Percentiles rank a stretch among this genome's conserved stretches.
These are phyloP conservation scores for Davidsoniella australis DNA, from an alignment of 2,329 filamentous ascomycete genomes.

Conservation along the genomic window DNA sequence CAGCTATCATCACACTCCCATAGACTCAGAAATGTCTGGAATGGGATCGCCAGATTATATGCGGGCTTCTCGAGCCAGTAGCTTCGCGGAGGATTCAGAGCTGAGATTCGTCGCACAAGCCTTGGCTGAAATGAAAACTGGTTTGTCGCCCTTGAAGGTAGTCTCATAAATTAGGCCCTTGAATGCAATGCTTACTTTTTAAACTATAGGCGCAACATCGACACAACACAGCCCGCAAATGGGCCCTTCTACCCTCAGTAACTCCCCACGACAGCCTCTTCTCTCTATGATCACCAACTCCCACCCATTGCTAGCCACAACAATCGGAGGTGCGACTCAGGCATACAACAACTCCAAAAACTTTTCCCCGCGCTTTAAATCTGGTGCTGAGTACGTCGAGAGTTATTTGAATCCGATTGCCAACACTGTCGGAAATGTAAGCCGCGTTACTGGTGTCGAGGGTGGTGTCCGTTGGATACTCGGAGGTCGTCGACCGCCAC, in stretches of 20 bases:
- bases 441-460: slow-evolving; percentile 74
- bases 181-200: background rate
- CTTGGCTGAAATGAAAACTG: slow-evolving; percentile 12
- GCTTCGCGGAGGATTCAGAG: slow-evolving; percentile 11
- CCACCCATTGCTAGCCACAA: slow-evolving; percentile 70
- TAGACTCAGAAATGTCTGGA: slow-evolving; percentile 12
- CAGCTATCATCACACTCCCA: slow-evolving; percentile 9
- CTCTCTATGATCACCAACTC: slow-evolving; percentile 75
- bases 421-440: slow-evolving; percentile 70
- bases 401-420: slow-evolving; percentile 73
- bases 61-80: slow-evolving; percentile 10
- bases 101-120: slow-evolving; percentile 12
- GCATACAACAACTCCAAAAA: slow-evolving; percentile 80
- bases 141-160: background rate
- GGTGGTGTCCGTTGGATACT: slow-evolving; percentile 75
- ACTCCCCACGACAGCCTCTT: slow-evolving; percentile 49
- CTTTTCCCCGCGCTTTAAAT: slow-evolving; percentile 75
- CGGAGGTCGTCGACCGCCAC: slow-evolving; percentile 35
- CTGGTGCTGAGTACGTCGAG: slow-evolving; percentile 82
- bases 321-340: slow-evolving; percentile 68
- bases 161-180: too few relatives aligned
- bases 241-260: slow-evolving; percentile 1
- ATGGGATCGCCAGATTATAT: slow-evolving; percentile 9
- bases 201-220: slow-evolving; percentile 3
- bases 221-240: slow-evolving; percentile 10